Base-by-base conservation (phyloP, 2,329 filamentous ascomycete genomes). In the Clonostachys sp. region DNA sequence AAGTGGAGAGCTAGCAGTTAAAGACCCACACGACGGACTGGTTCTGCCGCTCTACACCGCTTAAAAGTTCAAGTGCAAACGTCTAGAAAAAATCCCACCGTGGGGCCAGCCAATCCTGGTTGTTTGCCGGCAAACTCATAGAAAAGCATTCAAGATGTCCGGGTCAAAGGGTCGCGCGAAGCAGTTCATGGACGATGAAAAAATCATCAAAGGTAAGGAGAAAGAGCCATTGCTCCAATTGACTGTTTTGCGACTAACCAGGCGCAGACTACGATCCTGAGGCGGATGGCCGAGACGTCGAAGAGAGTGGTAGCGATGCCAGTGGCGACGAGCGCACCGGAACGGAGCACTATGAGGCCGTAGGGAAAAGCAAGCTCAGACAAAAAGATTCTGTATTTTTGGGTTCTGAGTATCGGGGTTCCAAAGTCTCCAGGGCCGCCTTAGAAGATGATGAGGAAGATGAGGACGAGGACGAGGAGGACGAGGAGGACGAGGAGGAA, bases 331-430 rank as follows among this genome's bases (percentile, higher is more conserved):
- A 75, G 43, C 68, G 79, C 50, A 75, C 76, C 12, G 90, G 87
- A 17, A 87, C 91, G 34, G 92, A 96, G 58, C 92, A 97, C 63
- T 97, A 97, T 62, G 79, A 87, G 41, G 68, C 78, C 45, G 89
- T 96, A 34, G 87, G 85, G 17, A 94, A 91, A 74, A 94, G 87
- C 70, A 92, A 88, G 63, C 72, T 96, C 55, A 83, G 90, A 53
- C 85, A 89, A 61, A 83, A 83, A 49, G 83, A 89, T 34, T 76
- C 78, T 20, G 68, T 85, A 16, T 70, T 80, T 0, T 73, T 96
- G 2, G 92, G 91, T 1, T 84, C 86, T 13, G 80, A 89, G 61
- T 97, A 97, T 66, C 77, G 83, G 52, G 91, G 92, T 12, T 78
- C 87, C 16, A 80, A 81, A 43, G 80, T 96, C 35, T 90, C 84